phyloP scores from a whole-genome alignment of 2,329 filamentous ascomycete species.

The Alternaria hordeiaustralica region DNA sequence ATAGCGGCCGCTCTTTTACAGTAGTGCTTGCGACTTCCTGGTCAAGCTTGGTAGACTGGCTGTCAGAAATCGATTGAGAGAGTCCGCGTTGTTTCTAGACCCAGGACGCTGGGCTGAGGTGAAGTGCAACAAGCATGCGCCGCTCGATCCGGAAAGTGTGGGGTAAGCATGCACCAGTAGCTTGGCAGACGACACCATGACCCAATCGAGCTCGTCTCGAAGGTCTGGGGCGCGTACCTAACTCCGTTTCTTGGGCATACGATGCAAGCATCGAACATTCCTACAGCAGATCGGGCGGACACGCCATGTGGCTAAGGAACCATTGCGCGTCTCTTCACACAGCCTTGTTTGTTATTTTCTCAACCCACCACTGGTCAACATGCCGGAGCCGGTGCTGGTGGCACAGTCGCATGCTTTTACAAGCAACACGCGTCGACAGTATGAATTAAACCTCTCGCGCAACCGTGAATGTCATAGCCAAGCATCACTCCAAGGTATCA shows the following conservation, averaged over 20 bases:
- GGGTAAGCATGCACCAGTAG: conserved; percentile 24
- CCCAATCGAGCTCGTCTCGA: conserved; percentile 20
- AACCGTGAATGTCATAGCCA: not conserved
- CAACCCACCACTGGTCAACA: not conserved
- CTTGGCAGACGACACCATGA: conserved; percentile 43
- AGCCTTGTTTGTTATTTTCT: not conserved
- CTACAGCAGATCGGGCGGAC: conserved; percentile 22
- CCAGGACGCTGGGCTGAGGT: conserved; percentile 10
- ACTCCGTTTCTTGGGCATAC: conserved; percentile 21
- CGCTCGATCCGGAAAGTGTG: conserved; percentile 39
- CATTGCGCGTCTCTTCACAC: conserved; percentile 28
- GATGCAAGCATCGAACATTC: conserved; percentile 30
- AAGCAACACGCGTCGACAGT: not conserved
- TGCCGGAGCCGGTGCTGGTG: not conserved
- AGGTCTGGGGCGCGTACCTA: conserved; percentile 15
- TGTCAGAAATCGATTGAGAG: not conserved
- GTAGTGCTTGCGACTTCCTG: not conserved
- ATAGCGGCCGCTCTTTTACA: not conserved
- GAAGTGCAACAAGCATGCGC: conserved; percentile 26
- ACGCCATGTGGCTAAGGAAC: conserved; percentile 3
- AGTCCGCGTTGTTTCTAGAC: not conserved
- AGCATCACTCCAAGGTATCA: not conserved
- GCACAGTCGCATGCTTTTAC: not conserved
- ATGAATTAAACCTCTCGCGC: not conserved
- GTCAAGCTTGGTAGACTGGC: not conserved